Percentiles rank a stretch among this genome's conserved stretches.
Evolutionary conservation across 2,329 filamentous ascomycete species (phyloP).

Genomic region (Fusarium torulosum): DNA sequence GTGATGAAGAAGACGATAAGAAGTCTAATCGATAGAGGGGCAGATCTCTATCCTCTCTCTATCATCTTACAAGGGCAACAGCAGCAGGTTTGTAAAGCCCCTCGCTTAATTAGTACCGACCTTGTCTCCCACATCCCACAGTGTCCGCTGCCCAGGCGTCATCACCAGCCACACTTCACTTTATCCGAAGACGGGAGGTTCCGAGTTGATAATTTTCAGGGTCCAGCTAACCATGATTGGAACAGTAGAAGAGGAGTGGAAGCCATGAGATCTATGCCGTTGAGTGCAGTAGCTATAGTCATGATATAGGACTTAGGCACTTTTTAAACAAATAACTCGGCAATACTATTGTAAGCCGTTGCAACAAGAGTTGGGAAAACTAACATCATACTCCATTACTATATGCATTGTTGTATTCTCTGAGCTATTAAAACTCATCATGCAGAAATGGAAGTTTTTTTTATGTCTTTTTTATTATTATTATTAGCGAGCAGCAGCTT

Average conservation of each 20-base stretch:
- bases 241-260: neutral
- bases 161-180: constrained; percentile 31
- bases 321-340: neutral
- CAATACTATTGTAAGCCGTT: too few species aligned
- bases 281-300: neutral
- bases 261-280: neutral
- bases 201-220: constrained; percentile 28
- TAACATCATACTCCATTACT: neutral
- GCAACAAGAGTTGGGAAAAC: neutral
- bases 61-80: constrained; percentile 13
- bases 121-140: constrained; percentile 10
- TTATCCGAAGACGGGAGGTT: constrained; percentile 18
- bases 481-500: neutral
- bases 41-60: constrained; percentile 8
- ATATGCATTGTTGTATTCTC: neutral
- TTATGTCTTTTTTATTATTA: neutral
- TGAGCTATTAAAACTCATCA: neutral
- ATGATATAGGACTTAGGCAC: neutral
- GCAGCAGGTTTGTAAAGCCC: constrained; percentile 26
- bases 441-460: constrained; percentile 2
- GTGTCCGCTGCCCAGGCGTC: constrained; percentile 13
- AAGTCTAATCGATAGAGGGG: constrained; percentile 35
- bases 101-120: constrained; percentile 33
- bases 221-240: constrained; percentile 27
- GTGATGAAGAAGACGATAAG: constrained; percentile 23